Evolutionary conservation across 2,329 filamentous ascomycete species (phyloP), one percentile per base, ranked within the genome.

Genomic region (Penicillium glabrum): DNA sequence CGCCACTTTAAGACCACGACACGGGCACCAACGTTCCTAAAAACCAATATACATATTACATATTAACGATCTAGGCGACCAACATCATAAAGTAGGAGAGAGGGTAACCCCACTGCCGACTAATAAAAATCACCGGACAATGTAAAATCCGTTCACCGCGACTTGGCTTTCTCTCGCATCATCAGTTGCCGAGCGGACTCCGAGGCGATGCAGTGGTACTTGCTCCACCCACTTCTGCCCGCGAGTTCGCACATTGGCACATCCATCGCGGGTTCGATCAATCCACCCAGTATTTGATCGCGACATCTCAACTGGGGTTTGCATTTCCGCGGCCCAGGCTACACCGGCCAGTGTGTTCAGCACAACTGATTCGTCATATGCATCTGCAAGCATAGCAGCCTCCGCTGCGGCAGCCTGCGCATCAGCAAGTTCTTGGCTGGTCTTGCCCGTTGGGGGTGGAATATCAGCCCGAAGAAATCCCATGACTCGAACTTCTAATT

Each of bases 401-500:
- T 77, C 68, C 5, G 63, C 64, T 1, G 68, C 67, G 7, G 69
- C 46, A 69, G 73, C 24, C 72, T 71, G 21, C 68, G 78, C 66
- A 67, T 72, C 16, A 71, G 64, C 67, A 0, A 75, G 58, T 2
- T 75, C 62, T 27, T 58, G 55, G 19, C 51, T 58, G 3, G 51
- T 62, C 7, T 31, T 56, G 8, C 60, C 59, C 2, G 53, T 44
- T 1, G 63, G 66, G 9, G 61, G 61, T 24, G 65, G 62, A 5
- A 69, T 58, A 3, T 68, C 66, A 0, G 77, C 72, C 27, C 82
- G 82, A 2, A 89, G 67, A 35, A 83, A 86, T 0, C 83, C 86
- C 83, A 89, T 84, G 3, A 88, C 67, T 1, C 86, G 69, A 5
- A 88, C 67, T 27, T 83, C 79, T 2, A 89, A 66, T 35, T 82